These are phyloP conservation scores for Euphrasia confusa DNA, from an alignment of 257 asterid genomes.

Conservation along the genomic window DNA sequence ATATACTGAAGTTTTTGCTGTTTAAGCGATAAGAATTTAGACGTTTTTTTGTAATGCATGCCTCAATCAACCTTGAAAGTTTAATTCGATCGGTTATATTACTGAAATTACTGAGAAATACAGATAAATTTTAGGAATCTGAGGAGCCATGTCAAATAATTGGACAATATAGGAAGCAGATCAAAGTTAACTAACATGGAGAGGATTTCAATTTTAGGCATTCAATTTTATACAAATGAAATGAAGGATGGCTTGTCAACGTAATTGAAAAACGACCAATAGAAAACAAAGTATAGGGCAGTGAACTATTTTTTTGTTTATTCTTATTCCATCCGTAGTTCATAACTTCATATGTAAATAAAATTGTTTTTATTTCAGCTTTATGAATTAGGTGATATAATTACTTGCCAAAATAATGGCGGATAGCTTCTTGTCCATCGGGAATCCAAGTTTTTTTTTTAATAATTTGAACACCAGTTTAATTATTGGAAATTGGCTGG, in stretches of 20 bases:
- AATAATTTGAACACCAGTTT: conserved; percentile 4
- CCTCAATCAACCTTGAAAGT: background rate
- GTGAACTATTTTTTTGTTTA: too few relatives aligned
- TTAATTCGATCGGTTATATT: background rate
- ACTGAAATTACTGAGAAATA: background rate
- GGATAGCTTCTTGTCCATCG: conserved; percentile 1
- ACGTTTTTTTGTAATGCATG: conserved; percentile 4
- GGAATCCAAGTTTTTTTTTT: background rate
- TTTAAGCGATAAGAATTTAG: conserved; percentile 8
- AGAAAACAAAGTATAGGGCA: background rate
- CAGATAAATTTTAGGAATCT: conserved; percentile 10
- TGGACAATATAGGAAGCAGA: conserved; percentile 3
- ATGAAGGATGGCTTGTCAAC: conserved; percentile 33
- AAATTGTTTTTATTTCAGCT: conserved; percentile 8
- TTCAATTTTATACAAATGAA: conserved; percentile 15
- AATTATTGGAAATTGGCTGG: background rate
- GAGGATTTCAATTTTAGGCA: conserved; percentile 25
- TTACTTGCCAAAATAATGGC: conserved; percentile 14
- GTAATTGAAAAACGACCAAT: conserved; percentile 14
- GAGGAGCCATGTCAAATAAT: conserved; percentile 22
- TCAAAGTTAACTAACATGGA: conserved; percentile 30
- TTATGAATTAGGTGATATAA: conserved; percentile 5
- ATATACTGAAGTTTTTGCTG: too few relatives aligned
- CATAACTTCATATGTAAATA: too few relatives aligned
- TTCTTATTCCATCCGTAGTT: too few relatives aligned